Evolutionary conservation across 2,329 filamentous ascomycete genomes (phyloP), one percentile per base, ranked within the genome.

Genomic region (Talaromyces sp.): DNA sequence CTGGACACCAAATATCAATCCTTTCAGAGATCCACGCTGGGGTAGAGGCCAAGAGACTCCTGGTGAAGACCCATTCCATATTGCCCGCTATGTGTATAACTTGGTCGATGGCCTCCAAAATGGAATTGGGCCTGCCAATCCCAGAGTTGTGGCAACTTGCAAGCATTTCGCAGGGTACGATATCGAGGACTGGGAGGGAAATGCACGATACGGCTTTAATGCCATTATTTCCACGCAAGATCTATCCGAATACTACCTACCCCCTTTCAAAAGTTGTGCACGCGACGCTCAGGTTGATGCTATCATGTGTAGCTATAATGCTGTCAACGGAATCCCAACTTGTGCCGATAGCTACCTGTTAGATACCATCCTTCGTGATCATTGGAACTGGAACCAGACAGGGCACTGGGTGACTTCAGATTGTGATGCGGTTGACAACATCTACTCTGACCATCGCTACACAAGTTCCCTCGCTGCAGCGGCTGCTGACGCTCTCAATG

Each of bases 1-100:
- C 71, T 89, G 86, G 84, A 88, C 87, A 0, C 88, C 88, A 0
- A 89, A 89, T 70, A 85, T 89, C 72, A 89, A 88, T 71, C 83
- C 84, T 0, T 89, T 84, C 76, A 82, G 81, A 62, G 86, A 89
- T 70, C 86, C 86, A 1, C 77, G 86, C 34, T 87, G 85, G 86
- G 86, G 86, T 1, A 76, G 86, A 7, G 85, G 85, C 0, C 78
- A 81, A 64, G 84, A 88, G 70, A 86, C 85, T 0, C 85, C 85
- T 0, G 84, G 84, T n/a, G 84, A 86, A 72, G 85, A 86, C 66
- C 74, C 82, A 0, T 78, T 81, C 38, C 79, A 80, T 34, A 76
- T 85, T 29, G 75, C 78, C 43, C 74, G 73, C 19, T 86, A 86
- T 65, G 81, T 83, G 4, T 75, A 79, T 38, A 76, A 77, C 49